phyloP scores from a whole-genome alignment of 106 monocot species.

The Hemerocallis citrina region DNA sequence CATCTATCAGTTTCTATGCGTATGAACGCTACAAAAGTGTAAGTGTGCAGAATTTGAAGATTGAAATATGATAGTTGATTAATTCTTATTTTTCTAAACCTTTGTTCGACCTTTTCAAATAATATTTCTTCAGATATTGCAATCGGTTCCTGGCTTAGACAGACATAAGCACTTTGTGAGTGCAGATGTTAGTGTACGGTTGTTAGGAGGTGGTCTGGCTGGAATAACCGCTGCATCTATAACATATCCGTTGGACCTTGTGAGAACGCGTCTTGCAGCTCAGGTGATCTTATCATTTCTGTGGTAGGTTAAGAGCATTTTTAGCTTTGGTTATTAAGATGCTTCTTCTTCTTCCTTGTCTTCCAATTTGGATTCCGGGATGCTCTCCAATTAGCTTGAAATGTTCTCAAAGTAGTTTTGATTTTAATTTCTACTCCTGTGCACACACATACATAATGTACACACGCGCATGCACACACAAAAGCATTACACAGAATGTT shows the following conservation, averaged over 20 bases:
- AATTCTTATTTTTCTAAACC: background rate
- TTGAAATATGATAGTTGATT: too few relatives aligned
- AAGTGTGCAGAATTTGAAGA: conserved; percentile 12
- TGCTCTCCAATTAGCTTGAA: too few relatives aligned
- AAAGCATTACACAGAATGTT: too few relatives aligned
- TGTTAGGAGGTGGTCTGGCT: conserved; percentile 62
- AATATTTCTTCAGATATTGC: conserved; percentile 26
- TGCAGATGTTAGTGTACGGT: conserved; percentile 44
- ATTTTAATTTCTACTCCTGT: too few relatives aligned
- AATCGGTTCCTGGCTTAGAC: conserved; percentile 32
- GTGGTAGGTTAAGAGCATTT: background rate
- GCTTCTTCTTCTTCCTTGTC: background rate
- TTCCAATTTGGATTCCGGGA: background rate
- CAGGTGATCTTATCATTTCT: conserved; percentile 36
- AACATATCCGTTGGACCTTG: conserved; percentile 80
- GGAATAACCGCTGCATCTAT: conserved; percentile 84
- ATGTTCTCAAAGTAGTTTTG: too few relatives aligned
- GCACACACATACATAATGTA: too few relatives aligned
- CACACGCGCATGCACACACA: too few relatives aligned
- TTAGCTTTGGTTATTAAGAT: background rate
- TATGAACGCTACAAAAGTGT: conserved; percentile 80
- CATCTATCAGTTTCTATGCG: conserved; percentile 81
- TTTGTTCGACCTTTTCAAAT: background rate
- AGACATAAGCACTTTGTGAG: conserved; percentile 29
- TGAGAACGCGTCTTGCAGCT: conserved; percentile 80